Evolutionary conservation across 257 asterid species (phyloP).

Genomic region (Anisodus tanguticus): DNA sequence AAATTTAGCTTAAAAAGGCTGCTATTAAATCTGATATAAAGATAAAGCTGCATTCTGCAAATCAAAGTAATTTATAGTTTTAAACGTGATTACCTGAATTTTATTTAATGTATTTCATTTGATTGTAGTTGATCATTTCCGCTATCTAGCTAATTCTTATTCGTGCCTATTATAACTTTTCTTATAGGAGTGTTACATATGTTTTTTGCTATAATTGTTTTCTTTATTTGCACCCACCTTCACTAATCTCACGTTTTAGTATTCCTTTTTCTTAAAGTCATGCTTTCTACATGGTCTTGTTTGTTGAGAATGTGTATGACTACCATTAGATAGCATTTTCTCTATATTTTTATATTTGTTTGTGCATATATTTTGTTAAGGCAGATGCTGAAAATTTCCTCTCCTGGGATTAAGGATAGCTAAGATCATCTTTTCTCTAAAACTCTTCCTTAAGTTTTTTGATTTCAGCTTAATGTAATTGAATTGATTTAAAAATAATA

Average conservation of each 20-base stretch:
- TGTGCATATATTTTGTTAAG: neutral
- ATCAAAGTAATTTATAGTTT: neutral
- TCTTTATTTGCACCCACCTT: neutral
- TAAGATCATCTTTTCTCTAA: neutral
- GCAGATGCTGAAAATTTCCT: neutral
- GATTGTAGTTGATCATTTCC: no score
- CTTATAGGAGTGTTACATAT: no score
- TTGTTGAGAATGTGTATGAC: neutral
- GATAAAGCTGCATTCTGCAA: neutral
- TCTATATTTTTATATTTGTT: neutral
- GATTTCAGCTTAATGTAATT: no score
- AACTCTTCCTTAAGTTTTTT: neutral
- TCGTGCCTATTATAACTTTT: no score
- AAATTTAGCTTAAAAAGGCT: neutral
- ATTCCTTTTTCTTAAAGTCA: neutral
- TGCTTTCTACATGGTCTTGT: neutral
- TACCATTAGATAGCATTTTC: neutral
- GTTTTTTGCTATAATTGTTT: no score
- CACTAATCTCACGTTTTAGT: neutral
- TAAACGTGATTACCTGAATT: neutral
- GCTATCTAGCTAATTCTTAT: no score
- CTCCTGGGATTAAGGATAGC: neutral
- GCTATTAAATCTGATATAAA: neutral
- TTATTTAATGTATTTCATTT: neutral
- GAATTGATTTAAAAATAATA: neutral